Base-by-base conservation (phyloP, 2,329 filamentous ascomycete genomes). In the Sclerotinia nivalis region DNA sequence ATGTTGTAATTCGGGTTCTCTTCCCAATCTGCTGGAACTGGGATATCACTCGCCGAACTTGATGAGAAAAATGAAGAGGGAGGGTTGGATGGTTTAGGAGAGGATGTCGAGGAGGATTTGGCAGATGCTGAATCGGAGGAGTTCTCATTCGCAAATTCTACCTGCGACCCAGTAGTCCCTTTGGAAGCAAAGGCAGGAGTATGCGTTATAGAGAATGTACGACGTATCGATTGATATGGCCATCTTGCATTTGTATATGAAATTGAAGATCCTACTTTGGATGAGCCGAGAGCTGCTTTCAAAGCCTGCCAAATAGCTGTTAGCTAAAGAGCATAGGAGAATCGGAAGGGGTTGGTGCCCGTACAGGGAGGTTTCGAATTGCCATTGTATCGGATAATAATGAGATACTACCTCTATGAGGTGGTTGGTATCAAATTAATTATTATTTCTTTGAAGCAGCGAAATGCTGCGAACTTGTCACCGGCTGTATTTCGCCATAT, bases 1-100 rank as follows among this genome's bases (percentile, higher is more conserved):
- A 94, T 91, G 72, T 88, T 85, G 71, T 89, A 87, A 74, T 93
- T 86, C 20, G 89, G 87, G 73, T 92, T 88, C 69, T 92, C 88
- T 76, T 96, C 92, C 92, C 92, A 95, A 76, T 79, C 76, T 73
- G 69, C 76, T 70, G 68, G 77, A 65, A 62, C 74, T 69, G 68
- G 77, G 66, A 64, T 73, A 68, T 66, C 77, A 71, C 62, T 61
- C 20, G 66, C 66, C 40, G 70, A 55, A 56, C 25, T 73, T 18
- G 67, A 25, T 13, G 60, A 58, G 10, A 13, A 12, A 15, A 55
- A 37, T n/a, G 71, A 50, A 40, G 69, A 59, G n/a, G 71, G 45
- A 15, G 49, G 28, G 2, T 50, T 47, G 59, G 70, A 65, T 45
- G 8, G 7, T 12, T 18, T 18, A 20, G 64, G 34, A 37, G 65